Evolutionary conservation across 23 red algal species (phyloP), one percentile per base, ranked within the genome.

Genomic region (Pyropia haitanensis): DNA sequence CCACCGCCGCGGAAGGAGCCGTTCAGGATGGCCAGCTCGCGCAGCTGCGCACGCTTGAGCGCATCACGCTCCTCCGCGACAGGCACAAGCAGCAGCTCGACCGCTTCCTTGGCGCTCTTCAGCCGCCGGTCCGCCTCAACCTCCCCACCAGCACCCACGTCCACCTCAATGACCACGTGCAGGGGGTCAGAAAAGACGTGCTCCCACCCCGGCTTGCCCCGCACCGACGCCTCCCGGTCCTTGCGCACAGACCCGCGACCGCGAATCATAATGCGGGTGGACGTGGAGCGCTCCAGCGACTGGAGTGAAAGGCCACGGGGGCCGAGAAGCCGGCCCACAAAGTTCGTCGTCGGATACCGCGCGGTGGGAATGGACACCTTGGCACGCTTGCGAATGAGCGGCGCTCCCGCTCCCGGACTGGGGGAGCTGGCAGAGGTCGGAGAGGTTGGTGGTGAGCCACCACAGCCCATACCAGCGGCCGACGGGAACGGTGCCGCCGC

Each of bases 201-300:
- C 64, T 91, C 87, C 69, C 72, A 91, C 20, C 87, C 87, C 29
- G 87, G 87, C 49, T 91, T 91, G 30, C 87, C 87, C 26, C 80
- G 54, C 53, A 91, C 87, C 29, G 87, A 80, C 32, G 48, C 68
- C 72, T 91, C 87, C 39, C 85, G 87, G 59, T 91, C 87, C 49
- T 91, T 91, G 33, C 87, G 76, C 30, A 91, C 85, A 29, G 77
- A 84, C 5, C 87, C 87, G 24, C 63, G 53, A 0, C 87, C 87
- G 34, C 87, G 61, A 31, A 91, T 91, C 87, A 91, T 91, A 12
- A 91, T 91, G 28, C 68, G 71, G 31, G 80, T 87, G 5, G 68
- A 66, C 20, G 87, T 91, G 6, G 87, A 80, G 33, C 62, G 74
- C 53, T 91, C 87, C 19, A 91, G 60, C 13, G 60, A 53, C 78